These are phyloP conservation scores for Gomphus sp. DNA, from an alignment of 1,284 basidiomycete species.

Conservation along the genomic window DNA sequence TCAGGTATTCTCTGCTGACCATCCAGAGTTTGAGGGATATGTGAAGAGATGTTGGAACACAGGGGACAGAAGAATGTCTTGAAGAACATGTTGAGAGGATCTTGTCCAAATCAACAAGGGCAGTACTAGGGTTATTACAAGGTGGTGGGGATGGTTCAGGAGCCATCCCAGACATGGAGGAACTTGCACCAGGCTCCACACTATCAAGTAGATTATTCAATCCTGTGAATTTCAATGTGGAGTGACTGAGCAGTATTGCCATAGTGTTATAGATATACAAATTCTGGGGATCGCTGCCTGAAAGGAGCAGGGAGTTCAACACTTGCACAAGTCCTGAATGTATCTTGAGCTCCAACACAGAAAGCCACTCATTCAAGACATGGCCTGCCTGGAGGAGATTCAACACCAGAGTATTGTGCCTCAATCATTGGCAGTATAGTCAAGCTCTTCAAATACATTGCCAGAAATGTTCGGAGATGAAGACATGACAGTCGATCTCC, in stretches of 20 bases:
- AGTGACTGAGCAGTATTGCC: conserved; percentile 68
- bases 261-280: too few relatives aligned
- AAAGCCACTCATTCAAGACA: conserved; percentile 58
- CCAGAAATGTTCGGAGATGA: too few relatives aligned
- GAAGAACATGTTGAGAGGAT: conserved; percentile 69
- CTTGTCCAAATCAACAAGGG: conserved; percentile 63
- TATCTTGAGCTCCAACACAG: conserved; percentile 61
- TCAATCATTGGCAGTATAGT: conserved; percentile 15
- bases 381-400: too few relatives aligned
- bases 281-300: conserved; percentile 45
- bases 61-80: conserved; percentile 78
- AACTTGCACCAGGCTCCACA: conserved; percentile 26
- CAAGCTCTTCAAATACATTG: too few relatives aligned
- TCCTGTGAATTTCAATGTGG: conserved; percentile 71
- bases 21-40: conserved; percentile 65
- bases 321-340: conserved; percentile 48
- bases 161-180: too few relatives aligned
- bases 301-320: conserved; percentile 46
- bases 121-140: conserved; percentile 46
- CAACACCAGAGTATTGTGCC: too few relatives aligned
- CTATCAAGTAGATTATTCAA: conserved; percentile 56
- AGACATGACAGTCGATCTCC: too few relatives aligned
- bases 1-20: conserved; percentile 42
- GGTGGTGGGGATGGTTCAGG: too few relatives aligned
- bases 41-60: conserved; percentile 65